These are phyloP conservation scores for Nemania sp. DNA, from an alignment of 2,329 filamentous ascomycete genomes.

Conservation along the genomic window DNA sequence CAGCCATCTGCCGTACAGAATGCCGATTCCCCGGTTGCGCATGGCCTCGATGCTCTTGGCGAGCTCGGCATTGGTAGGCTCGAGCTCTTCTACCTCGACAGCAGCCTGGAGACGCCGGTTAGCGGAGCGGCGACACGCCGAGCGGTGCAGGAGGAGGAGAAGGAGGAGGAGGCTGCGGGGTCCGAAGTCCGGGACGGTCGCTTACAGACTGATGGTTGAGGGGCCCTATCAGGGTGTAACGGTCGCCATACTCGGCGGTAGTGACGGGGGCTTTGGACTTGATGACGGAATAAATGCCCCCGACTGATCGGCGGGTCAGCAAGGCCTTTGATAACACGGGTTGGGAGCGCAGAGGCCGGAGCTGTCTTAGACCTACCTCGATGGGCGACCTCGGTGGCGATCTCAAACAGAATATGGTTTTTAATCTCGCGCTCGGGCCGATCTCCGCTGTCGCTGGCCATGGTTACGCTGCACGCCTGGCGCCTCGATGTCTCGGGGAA, in stretches of 20 bases:
- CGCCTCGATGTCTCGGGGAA: not conserved
- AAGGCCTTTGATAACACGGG: slow-evolving; percentile 25
- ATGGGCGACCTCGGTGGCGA: slow-evolving; percentile 96
- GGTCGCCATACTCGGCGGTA: slow-evolving; percentile 96
- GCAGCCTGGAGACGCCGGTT: slow-evolving; percentile 64
- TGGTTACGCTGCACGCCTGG: slow-evolving; percentile 33
- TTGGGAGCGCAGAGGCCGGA: slow-evolving; percentile 2
- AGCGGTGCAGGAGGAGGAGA: too few relatives aligned
- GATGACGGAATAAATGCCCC: slow-evolving; percentile 98
- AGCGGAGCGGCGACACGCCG: not conserved
- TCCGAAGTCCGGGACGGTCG: slow-evolving; percentile 22
- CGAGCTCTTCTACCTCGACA: slow-evolving; percentile 95
- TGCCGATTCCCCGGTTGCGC: slow-evolving; percentile 86
- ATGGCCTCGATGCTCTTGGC: slow-evolving; percentile 85
- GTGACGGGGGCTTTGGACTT: slow-evolving; percentile 99
- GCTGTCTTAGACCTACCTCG: slow-evolving; percentile 64
- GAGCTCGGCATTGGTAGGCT: slow-evolving; percentile 79
- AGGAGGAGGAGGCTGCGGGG: too few relatives aligned
- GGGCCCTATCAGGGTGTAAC: slow-evolving; percentile 93
- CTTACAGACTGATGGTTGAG: slow-evolving; percentile 87
- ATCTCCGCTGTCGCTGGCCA: slow-evolving; percentile 50
- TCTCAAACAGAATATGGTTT: slow-evolving; percentile 94
- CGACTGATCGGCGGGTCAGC: slow-evolving; percentile 60
- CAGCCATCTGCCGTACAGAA: slow-evolving; percentile 93
- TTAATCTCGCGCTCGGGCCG: slow-evolving; percentile 71